A percentile compares a stretch with the other conserved stretches of the same genome.
phyloP scores from a whole-genome alignment of 176 grass and related monocot genomes.

The Echinochloa phyllopogon region DNA sequence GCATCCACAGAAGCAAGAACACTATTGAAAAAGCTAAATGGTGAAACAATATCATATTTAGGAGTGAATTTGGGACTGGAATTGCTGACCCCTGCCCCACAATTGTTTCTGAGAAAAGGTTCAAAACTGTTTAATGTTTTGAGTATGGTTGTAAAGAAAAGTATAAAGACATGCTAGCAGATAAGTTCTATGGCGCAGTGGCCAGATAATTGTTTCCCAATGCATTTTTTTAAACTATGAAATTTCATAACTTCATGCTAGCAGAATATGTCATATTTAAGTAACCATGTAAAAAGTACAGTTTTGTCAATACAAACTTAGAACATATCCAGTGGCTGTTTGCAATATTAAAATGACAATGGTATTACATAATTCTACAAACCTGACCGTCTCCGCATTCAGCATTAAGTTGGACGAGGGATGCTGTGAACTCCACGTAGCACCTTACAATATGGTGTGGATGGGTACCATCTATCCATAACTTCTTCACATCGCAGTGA shows the following conservation, averaged over 20 bases:
- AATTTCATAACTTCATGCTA: too few species aligned
- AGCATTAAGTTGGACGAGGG: constrained; percentile 87
- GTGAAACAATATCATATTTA: not conserved
- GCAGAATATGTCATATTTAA: not conserved
- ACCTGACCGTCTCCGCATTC: constrained; percentile 96
- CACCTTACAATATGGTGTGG: constrained; percentile 82
- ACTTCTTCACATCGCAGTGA: constrained; percentile 55
- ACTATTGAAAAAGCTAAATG: constrained; percentile 12
- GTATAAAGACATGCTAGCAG: not conserved
- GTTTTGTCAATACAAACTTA: constrained; percentile 3
- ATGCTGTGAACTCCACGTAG: constrained; percentile 84
- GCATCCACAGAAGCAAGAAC: constrained; percentile 17
- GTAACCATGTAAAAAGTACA: constrained; percentile 5
- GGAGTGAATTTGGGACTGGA: constrained; percentile 9
- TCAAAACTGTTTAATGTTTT: not conserved
- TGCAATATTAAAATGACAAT: constrained; percentile 7
- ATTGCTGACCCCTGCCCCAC: not conserved
- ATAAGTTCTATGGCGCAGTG: not conserved
- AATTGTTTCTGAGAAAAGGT: not conserved
- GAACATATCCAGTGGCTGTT: constrained; percentile 1
- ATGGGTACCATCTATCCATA: constrained; percentile 82
- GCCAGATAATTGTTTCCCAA: not conserved
- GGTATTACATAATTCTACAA: constrained; percentile 39
- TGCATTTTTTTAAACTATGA: not conserved
- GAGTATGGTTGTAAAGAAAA: not conserved